Base-by-base conservation (phyloP, 2,329 filamentous ascomycete genomes). In the Paraconiothyrium brasiliense region DNA sequence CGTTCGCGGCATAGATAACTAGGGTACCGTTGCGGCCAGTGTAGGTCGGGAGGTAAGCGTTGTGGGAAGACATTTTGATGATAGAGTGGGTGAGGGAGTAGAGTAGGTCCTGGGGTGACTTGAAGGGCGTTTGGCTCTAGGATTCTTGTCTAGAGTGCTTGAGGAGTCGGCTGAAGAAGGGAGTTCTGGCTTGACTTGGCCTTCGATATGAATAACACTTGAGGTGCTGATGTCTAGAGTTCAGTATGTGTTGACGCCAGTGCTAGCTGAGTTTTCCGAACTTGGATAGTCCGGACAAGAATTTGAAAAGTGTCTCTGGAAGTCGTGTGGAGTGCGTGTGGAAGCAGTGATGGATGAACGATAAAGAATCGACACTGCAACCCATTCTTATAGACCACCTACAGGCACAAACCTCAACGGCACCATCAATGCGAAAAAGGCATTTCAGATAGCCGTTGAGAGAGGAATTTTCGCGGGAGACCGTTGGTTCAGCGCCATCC, bases 41-140 rank as follows among this genome's bases (percentile, higher is more conserved):
- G 27, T 2, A n/a, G 47, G 22, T 50, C 2, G 47, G 47, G 16
- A 2, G 24, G 24, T 16, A 11, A 10, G 11, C 2, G 35, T 4
- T 9, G 39, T 20, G 14, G 47, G 11, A 50, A 50, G 47, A 16
- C 47, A 50, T 50, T 50, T 50, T 20, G 47, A 50, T 32, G 24
- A 24, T 32, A 13, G 24, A 20, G 24, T 32, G 24, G 27, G 22
- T 32, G 20, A 13, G 14, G 46, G 24, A 27, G 22, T 32, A 13
- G 24, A 16, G 46, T 7, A 10, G 13, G 10, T 30, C 7, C 10
- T 48, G n/a, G 11, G 46, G 27, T 48, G 24, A n/a, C 6, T 30
- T 30, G 24, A 6, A 32, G 27, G 46, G 10, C 3, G 27, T 16
- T 30, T 16, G 4, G 22, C 22, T 27, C 16, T 27, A 9, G 44